A percentile compares a stretch with the other conserved stretches of the same genome.
Evolutionary conservation across 106 monocot species (phyloP).

Genomic region (Apostasia shenzhenica): DNA sequence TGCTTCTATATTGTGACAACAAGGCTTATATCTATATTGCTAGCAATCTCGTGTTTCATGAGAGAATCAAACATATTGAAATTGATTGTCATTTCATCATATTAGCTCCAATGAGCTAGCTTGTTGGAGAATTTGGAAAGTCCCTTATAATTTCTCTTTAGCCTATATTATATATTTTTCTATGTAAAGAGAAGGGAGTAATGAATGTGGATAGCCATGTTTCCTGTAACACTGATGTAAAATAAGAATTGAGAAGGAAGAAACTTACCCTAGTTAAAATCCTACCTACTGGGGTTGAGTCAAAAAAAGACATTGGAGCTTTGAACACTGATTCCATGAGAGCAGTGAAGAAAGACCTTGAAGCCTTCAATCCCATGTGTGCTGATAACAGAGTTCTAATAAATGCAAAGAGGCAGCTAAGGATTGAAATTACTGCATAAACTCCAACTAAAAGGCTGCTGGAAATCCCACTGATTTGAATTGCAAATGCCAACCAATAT

Average conservation of each 20-base stretch:
- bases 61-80: too few relatives aligned
- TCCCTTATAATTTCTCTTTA: too few relatives aligned
- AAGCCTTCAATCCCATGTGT: constrained; percentile 58
- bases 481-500: constrained; percentile 69
- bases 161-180: too few relatives aligned
- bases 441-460: constrained; percentile 37
- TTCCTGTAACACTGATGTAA: too few relatives aligned
- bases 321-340: constrained; percentile 82
- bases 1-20: too few relatives aligned
- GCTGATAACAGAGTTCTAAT: constrained; percentile 48
- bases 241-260: neutral
- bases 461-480: constrained; percentile 28
- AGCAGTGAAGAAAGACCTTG: constrained; percentile 58
- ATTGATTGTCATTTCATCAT: too few relatives aligned
- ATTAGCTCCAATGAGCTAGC: too few relatives aligned
- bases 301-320: constrained; percentile 88
- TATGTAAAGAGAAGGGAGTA: too few relatives aligned
- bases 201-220: too few relatives aligned
- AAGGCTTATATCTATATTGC: too few relatives aligned
- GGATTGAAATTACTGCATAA: constrained; percentile 40
- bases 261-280: constrained; percentile 70
- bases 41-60: too few relatives aligned
- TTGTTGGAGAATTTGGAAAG: too few relatives aligned
- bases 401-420: constrained; percentile 49
- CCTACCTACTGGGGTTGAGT: constrained; percentile 81